phyloP scores from a whole-genome alignment of 1,284 basidiomycete species.

The Puccinia horiana region DNA sequence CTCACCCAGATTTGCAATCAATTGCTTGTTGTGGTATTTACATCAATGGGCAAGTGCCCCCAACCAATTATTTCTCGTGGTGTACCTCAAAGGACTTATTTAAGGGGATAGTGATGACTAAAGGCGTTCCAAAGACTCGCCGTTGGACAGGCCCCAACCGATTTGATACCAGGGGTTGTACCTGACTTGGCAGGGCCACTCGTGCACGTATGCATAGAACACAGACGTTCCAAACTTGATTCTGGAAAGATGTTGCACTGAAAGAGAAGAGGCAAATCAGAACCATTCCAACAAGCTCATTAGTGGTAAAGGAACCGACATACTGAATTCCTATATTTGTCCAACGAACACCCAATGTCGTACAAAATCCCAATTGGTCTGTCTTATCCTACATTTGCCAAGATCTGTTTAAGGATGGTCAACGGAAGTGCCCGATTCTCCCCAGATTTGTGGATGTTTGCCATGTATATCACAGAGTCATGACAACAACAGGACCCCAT shows the following conservation, averaged over 20 bases:
- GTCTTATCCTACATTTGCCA: background rate
- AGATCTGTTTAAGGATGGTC: background rate
- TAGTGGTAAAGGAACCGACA: too few relatives aligned
- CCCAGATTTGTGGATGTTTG: background rate
- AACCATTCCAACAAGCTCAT: too few relatives aligned
- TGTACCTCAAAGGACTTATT: constrained; percentile 14
- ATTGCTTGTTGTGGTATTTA: background rate
- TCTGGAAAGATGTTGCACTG: background rate
- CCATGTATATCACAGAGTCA: background rate
- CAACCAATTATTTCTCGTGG: background rate
- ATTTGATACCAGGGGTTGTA: constrained; percentile 4
- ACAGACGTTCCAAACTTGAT: constrained; percentile 10
- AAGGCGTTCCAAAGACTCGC: background rate
- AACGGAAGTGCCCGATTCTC: background rate
- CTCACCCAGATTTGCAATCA: background rate
- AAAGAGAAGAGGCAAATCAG: too few relatives aligned
- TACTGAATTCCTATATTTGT: background rate
- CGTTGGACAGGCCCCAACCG: constrained; percentile 11
- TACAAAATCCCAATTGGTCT: background rate
- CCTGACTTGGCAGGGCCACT: constrained; percentile 15
- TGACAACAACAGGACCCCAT: background rate
- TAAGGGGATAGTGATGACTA: background rate
- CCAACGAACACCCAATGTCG: background rate
- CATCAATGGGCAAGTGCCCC: background rate
- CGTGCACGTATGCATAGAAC: constrained; percentile 17